These are phyloP conservation scores for Chara braunii DNA, from an alignment of 139 green algal genomes.

Conservation along the genomic window DNA sequence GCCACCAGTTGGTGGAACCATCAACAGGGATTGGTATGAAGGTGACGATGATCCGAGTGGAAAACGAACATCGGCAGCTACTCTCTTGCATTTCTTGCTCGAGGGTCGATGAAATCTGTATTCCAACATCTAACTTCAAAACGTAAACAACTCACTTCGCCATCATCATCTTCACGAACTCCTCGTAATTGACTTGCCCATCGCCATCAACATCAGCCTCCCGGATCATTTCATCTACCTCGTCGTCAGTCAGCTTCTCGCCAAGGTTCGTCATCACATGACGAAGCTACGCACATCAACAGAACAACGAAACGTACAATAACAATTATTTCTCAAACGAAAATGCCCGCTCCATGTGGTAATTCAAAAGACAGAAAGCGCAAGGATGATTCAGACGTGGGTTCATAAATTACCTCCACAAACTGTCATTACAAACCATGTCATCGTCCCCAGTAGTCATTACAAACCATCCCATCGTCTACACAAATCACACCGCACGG, in stretches of 20 bases:
- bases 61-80: too few relatives aligned
- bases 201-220: slow-evolving; percentile 64
- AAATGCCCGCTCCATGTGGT: not conserved
- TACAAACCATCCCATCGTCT: too few relatives aligned
- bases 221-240: slow-evolving; percentile 66
- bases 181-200: slow-evolving; percentile 60
- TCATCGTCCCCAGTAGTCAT: too few relatives aligned
- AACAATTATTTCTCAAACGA: not conserved
- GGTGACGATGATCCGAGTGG: too few relatives aligned
- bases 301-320: not conserved
- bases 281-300: slow-evolving; percentile 76
- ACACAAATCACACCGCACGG: too few relatives aligned
- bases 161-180: slow-evolving; percentile 66
- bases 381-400: not conserved
- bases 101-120: too few relatives aligned
- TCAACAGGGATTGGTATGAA: too few relatives aligned
- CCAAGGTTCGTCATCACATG: slow-evolving; percentile 98
- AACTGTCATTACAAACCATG: too few relatives aligned
- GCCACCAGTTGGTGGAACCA: too few relatives aligned
- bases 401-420: not conserved
- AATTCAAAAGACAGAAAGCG: not conserved
- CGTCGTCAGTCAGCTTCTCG: slow-evolving; percentile 90
- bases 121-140: too few relatives aligned
- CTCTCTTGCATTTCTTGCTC: too few relatives aligned
- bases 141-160: too few relatives aligned